phyloP scores from a whole-genome alignment of 2,329 filamentous ascomycete genomes.

The Beauveria sp. region DNA sequence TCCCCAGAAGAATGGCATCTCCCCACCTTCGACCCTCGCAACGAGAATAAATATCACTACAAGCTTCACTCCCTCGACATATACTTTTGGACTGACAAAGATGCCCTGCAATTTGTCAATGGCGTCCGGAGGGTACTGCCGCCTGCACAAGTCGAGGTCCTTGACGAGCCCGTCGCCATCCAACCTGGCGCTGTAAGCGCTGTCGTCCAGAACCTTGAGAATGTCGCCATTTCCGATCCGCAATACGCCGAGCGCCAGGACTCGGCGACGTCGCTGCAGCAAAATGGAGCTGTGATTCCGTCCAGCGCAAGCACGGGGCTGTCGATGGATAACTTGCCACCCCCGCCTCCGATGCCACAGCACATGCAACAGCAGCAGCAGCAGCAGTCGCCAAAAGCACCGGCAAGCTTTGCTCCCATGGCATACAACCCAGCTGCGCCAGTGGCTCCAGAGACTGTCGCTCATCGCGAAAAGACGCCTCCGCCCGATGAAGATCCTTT shows the following conservation, averaged over 20 bases:
- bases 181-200: constrained; percentile 50
- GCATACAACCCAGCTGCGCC: constrained; percentile 76
- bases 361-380: constrained; percentile 14
- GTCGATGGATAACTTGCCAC: constrained; percentile 15
- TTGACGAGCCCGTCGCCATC: constrained; percentile 50
- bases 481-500: constrained; percentile 59
- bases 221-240: constrained; percentile 56
- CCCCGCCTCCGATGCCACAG: constrained; percentile 24
- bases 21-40: constrained; percentile 61
- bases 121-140: constrained; percentile 59
- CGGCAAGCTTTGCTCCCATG: constrained; percentile 50
- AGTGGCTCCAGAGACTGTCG: constrained; percentile 62
- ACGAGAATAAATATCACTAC: constrained; percentile 74
- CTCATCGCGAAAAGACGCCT: constrained; percentile 71
- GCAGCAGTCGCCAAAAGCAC: neutral
- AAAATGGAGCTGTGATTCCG: constrained; percentile 17
- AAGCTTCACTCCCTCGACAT: constrained; percentile 67
- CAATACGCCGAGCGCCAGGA: constrained; percentile 31
- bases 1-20: constrained; percentile 64
- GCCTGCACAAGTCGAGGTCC: constrained; percentile 50
- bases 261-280: constrained; percentile 15
- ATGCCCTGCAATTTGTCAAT: constrained; percentile 64
- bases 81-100: constrained; percentile 71
- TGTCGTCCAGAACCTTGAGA: constrained; percentile 67
- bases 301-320: constrained; percentile 10